Evolutionary conservation across 768 basidiomycete species (phyloP).

Genomic region (Tubosaeta brunneosetosa): DNA sequence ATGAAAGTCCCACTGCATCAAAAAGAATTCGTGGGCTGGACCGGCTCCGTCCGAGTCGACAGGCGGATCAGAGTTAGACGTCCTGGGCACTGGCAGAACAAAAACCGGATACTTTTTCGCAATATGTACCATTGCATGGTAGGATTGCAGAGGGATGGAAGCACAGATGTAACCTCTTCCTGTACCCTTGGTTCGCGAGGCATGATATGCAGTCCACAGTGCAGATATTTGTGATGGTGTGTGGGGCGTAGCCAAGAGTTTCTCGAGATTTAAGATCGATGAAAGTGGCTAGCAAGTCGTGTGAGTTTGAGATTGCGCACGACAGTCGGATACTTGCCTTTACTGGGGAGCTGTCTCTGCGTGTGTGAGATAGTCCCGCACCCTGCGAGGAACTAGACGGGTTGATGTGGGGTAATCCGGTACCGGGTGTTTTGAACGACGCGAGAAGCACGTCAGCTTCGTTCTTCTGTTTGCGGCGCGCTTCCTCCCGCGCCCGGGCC

Average conservation of each 20-base stretch:
- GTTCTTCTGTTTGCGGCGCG: conserved; percentile 29
- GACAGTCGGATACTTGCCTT: conserved; percentile 40
- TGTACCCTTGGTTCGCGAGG: conserved; percentile 71
- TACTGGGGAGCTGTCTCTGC: conserved; percentile 65
- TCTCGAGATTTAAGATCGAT: conserved; percentile 72
- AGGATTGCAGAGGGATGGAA: conserved; percentile 65
- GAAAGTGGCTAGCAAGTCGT: conserved; percentile 59
- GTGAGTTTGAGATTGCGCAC: neutral
- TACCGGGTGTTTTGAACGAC: conserved; percentile 7
- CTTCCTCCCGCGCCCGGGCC: conserved; percentile 24
- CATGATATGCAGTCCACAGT: conserved; percentile 89
- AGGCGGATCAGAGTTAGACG: conserved; percentile 22
- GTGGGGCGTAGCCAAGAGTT: conserved; percentile 63
- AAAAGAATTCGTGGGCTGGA: conserved; percentile 71
- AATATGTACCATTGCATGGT: conserved; percentile 61
- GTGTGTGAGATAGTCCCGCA: conserved; percentile 18
- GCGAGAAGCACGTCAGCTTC: conserved; percentile 15
- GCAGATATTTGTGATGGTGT: conserved; percentile 69
- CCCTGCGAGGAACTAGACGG: conserved; percentile 2
- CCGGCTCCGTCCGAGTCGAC: conserved; percentile 28
- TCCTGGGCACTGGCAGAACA: conserved; percentile 74
- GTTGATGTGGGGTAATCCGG: conserved; percentile 5
- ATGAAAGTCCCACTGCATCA: conserved; percentile 88
- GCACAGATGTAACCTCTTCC: conserved; percentile 86
- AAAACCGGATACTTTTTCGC: conserved; percentile 72